Evolutionary conservation across 257 asterid species (phyloP), one percentile per base, ranked within the genome.

Genomic region (Solanum gandarillasii): DNA sequence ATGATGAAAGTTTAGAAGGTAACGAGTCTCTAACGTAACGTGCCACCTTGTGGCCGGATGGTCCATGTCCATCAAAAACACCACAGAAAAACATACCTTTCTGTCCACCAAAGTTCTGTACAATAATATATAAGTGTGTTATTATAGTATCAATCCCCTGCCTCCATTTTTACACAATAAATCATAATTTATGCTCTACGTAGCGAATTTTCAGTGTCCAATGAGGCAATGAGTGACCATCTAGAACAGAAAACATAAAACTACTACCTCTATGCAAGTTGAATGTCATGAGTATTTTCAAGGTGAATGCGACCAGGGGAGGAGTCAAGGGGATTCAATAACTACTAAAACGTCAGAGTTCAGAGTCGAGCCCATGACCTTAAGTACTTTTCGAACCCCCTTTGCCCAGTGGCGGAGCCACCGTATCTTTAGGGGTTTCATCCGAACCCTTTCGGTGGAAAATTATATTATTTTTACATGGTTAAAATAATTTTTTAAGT

Each of bases 51-150:
- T 96, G 98, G 41, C 99, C 99, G 1, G 96, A 91, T 0, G 99
- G 99, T 35, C 99, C 99, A 85, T 96, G 99, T 5, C 99, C 99
- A 55, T 96, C 99, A 73, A 96, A 94, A 41, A 96, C 99, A 12
- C 92, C 98, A 65, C 98, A 93, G 76, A 92, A 95, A 87, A 90
- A 85, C 94, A 88, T 89, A 84, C 94, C 98, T 88, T 88, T 96
- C 71, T 96, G 95, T 31, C 98, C 98, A 31, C 91, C 58, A 86
- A 95, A 96, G 88, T 91, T 92, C 98, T 95, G 93, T 78, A 82
- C 4, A 65, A 76, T 20, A 55, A 73, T 20, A 34, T 32, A 21
- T 48, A 29, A 29, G 6, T 5, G 20, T 48, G 31, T 82, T 5
- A 82, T 20, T 1, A 31, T 48, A 27, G 20, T 9, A 29, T 82